Evolutionary conservation across 495 filamentous ascomycete species (phyloP).

Genomic region (Sordaria brevicollis): DNA sequence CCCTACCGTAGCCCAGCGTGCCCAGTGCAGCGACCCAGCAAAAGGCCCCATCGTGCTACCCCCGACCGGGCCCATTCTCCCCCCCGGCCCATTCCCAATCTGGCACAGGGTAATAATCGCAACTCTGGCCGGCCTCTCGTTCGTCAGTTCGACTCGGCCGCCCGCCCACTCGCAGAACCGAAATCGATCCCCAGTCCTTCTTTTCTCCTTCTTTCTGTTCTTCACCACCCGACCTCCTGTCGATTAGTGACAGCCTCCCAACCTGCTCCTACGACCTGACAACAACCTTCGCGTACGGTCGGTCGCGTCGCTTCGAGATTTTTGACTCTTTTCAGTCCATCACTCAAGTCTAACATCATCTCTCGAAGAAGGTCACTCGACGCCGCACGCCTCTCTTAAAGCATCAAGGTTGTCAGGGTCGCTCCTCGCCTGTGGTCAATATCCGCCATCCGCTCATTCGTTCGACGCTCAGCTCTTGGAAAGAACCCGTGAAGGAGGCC

Average conservation of each 20-base stretch:
- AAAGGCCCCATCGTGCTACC: conserved; percentile 4
- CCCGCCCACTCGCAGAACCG: conserved; percentile 2
- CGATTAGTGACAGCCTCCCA: neutral
- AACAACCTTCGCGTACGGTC: neutral
- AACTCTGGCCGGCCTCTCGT: conserved; percentile 18
- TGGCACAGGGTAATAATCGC: conserved; percentile 18
- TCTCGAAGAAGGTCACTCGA: conserved; percentile 1
- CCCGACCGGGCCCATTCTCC: neutral
- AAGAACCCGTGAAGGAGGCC: conserved; percentile 1
- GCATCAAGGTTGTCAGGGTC: neutral
- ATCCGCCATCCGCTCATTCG: neutral
- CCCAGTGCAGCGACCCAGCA: conserved; percentile 9
- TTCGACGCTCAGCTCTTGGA: conserved; percentile 5
- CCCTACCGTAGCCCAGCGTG: neutral
- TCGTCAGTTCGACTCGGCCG: conserved; percentile 6
- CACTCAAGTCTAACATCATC: neutral
- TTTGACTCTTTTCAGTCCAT: neutral
- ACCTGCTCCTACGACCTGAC: neutral
- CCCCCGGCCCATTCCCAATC: conserved; percentile 9
- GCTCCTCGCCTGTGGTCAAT: neutral
- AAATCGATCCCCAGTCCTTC: conserved; percentile 1
- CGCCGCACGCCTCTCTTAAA: neutral
- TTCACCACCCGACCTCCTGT: neutral
- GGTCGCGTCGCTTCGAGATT: neutral
- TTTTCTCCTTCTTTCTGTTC: conserved; percentile 2